A percentile compares a stretch with the other conserved stretches of the same genome.
These are phyloP conservation scores for Chlorella sp. DNA, from an alignment of 139 green algal species.

Conservation along the genomic window DNA sequence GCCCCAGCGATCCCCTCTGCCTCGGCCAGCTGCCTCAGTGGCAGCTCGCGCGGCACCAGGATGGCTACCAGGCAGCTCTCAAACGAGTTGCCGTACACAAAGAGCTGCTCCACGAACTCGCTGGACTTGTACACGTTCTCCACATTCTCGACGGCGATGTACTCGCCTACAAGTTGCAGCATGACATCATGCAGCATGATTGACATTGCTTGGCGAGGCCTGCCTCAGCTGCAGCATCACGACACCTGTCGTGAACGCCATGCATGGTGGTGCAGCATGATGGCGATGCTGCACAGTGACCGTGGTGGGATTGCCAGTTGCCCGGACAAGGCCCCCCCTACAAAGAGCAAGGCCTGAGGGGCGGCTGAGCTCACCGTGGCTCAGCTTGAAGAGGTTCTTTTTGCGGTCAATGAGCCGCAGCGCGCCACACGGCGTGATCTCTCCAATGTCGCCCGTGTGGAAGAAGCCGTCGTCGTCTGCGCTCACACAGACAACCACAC, in stretches of 20 bases:
- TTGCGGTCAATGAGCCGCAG: slow-evolving; percentile 92
- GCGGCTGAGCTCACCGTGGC: slow-evolving; percentile 70
- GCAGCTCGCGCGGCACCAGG: slow-evolving; percentile 70
- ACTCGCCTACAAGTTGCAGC: too few relatives aligned
- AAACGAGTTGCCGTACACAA: slow-evolving; percentile 69
- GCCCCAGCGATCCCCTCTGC: slow-evolving; percentile 22
- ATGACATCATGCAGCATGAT: too few relatives aligned
- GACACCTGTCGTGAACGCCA: too few relatives aligned
- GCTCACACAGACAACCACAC: too few relatives aligned
- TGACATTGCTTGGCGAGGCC: too few relatives aligned
- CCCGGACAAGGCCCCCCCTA: too few relatives aligned
- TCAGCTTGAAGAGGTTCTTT: slow-evolving; percentile 99
- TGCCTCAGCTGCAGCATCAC: too few relatives aligned
- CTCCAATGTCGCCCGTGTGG: slow-evolving; percentile 84
- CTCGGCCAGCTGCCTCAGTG: slow-evolving; percentile 46
- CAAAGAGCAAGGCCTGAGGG: too few relatives aligned
- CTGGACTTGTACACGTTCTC: slow-evolving; percentile 74
- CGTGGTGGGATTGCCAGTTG: too few relatives aligned
- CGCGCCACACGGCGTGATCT: slow-evolving; percentile 42
- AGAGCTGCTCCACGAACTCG: slow-evolving; percentile 64
- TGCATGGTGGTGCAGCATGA: too few relatives aligned
- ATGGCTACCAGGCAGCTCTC: slow-evolving; percentile 73
- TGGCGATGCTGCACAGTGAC: too few relatives aligned
- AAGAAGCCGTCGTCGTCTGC: slow-evolving; percentile 85
- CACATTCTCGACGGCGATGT: slow-evolving; percentile 82